Evolutionary conservation across 129 eudicot genomes (phyloP), one percentile per base, ranked within the genome.

Genomic region (Lactuca sativa): DNA sequence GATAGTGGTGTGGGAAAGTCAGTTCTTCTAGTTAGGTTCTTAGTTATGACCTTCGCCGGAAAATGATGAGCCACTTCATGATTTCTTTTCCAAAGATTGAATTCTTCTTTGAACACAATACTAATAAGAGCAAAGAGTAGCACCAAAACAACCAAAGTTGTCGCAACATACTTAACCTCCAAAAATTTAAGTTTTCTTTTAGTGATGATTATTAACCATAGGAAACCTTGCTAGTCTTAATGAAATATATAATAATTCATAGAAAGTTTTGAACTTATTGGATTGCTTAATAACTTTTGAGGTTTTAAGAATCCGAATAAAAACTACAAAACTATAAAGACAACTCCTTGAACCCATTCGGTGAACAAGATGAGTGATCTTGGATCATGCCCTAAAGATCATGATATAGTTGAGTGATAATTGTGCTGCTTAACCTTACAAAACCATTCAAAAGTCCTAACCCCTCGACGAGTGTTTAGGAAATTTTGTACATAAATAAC

Each of bases 351-450:
- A 34, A 91, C 84, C 92, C 92, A 88, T 0, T 62, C 95, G 10
- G 88, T 88, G 3, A 91, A 76, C 51, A 91, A 58, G 15, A 91
- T 91, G 4, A 91, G 38, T 3, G 84, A 76, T 70, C 77, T 83
- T 0, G 84, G 10, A 37, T 88, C 74, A 13, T 78, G 34, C 0
- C 86, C 92, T 91, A 85, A 37, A 85, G 37, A 1, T 88, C 92
- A 70, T 66, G 85, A 36, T 69, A 91, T 4, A 91, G 61, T 44
- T 88, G 95, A 3, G 95, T 85, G 3, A 88, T 80, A 4, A 91
- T 88, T 0, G 97, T 92, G 7, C 97, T 92, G 76, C 95, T 91
- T 32, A 87, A 49, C 9, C 97, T 95, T 0, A 86, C 95, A 75
- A 83, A 91, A 1, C 97, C 97, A 62, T 85, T 91, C 33, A 91